Evolutionary conservation across 352 stramenopile species (phyloP), one percentile per base, ranked within the genome.

Genomic region (Pythium periplocum): DNA sequence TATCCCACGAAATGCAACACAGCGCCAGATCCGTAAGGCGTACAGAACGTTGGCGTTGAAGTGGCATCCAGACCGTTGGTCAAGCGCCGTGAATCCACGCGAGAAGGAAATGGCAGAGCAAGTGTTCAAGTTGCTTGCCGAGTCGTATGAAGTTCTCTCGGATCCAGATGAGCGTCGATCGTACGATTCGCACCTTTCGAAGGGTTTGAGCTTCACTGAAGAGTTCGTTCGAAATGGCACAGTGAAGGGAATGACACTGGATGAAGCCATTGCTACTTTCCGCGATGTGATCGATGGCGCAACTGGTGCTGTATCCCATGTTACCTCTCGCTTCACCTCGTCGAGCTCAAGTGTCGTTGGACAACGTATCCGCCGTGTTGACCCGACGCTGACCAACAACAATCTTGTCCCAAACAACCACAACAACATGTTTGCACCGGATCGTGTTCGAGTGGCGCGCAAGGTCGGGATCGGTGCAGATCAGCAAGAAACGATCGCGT

Each of bases 41-140:
- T 95, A 95, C 66, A 87, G 85, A 34, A 59, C 62, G 3, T 49
- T 92, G 8, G 85, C 85, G 11, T 58, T 95, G n/a, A 91, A 90
- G 52, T 95, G 85, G 85, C 85, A 95, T 54, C 83, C 85, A 4
- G 85, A 95, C 60, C 81, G 83, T 4, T 93, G 79, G 80, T 62
- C 84, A 1, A 75, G 74, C 33, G 66, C 62, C 0, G 52, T 54
- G 10, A 67, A 66, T 38, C 56, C 78, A 4, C 61, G 80, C 32
- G 83, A 93, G 52, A 68, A 82, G 46, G 65, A 83, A 10, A 81
- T 78, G 26, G 83, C 81, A 6, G 83, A 93, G 42, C 65, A 85
- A 37, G 73, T 88, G 12, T 95, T 95, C 50, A 95, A 95, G 54
- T 54, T 95, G 4, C 59, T 93, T 12, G 85, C 85, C 9, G 85